Base-by-base conservation (phyloP, 2,329 filamentous ascomycete species). In the Zasmidium cellare region DNA sequence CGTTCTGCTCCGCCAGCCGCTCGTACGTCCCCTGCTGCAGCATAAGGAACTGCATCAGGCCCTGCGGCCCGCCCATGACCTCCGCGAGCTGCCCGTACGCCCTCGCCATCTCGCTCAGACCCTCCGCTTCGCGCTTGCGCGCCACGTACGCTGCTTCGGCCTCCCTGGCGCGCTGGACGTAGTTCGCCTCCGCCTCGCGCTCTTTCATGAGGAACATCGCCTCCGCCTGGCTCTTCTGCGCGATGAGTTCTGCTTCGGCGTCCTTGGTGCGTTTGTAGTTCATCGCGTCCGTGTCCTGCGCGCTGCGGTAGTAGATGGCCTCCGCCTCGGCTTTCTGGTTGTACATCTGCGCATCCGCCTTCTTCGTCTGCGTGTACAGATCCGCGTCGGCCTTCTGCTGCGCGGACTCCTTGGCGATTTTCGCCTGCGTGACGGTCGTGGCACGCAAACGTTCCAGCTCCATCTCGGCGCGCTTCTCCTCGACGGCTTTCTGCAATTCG, bases 21-120 rank as follows among this genome's bases (percentile, higher is more conserved):
- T 90, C 84, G 73, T 91, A 93, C 0, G 88, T 90, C 66, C 87
- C 87, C 74, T 88, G 88, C 77, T 92, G 87, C 70, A 96, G 86
- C 91, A 96, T 96, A 76, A 93, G 83, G 80, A 89, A 93, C 73
- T 92, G 88, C 67, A 96, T 80, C 57, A 96, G 80, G 25, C 89
- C 89, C 35, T 87, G 82, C 1, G 91, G 89, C 0, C 91, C 91
- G 59, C 91, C 91, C 47, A 96, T 86, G 0, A 90, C 90, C 1
- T 81, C 75, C 2, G 87, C 81, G 69, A 96, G 81, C 67, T 87
- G 85, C 62, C 80, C 81, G 74, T 94, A 96, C n/a, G 89, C 90
- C 55, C 87, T 86, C 1, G 91, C 90, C 85, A 92, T 91, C 67
- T 90, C 89, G 0, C 79, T 74, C 35, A 93, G 77, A 77, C 88